Conservation (phyloP, 129 eudicot genomes). For the Chrysanthemum lavandulifolium region DNA sequence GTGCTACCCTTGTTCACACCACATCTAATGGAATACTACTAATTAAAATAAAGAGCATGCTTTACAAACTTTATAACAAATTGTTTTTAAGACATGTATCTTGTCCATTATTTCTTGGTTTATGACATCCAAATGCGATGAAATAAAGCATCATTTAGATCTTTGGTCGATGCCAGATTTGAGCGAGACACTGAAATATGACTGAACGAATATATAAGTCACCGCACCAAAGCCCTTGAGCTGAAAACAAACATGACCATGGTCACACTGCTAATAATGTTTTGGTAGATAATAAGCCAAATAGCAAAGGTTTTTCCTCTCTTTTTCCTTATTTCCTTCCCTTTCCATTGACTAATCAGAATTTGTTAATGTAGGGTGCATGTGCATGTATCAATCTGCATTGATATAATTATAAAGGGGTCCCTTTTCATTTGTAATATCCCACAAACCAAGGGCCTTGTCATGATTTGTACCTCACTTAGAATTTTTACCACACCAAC, state of each 20-base stretch:
- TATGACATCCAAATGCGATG: too few relatives aligned
- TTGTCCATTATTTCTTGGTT: background rate
- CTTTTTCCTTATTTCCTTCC: constrained; percentile 28
- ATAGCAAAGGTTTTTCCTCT: constrained; percentile 27
- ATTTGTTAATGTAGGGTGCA: constrained; percentile 25
- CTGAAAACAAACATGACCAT: background rate
- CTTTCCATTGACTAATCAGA: constrained; percentile 18
- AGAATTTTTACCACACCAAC: background rate
- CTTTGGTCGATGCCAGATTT: too few relatives aligned
- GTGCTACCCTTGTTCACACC: constrained; percentile 10
- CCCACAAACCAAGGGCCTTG: constrained; percentile 20
- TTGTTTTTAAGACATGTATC: constrained; percentile 11
- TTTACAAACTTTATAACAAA: constrained; percentile 11
- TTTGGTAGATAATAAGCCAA: constrained; percentile 28
- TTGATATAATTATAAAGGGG: constrained; percentile 6
- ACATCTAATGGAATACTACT: background rate
- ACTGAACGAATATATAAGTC: too few relatives aligned
- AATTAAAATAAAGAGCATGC: background rate
- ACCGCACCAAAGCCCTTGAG: background rate
- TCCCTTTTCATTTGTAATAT: constrained; percentile 11
- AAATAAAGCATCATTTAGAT: too few relatives aligned
- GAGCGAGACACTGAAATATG: too few relatives aligned
- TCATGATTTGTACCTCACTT: background rate
- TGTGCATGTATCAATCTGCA: constrained; percentile 22
- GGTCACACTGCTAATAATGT: constrained; percentile 11